A percentile compares a stretch with the other conserved stretches of the same genome.
These are phyloP conservation scores for Tetracladium maxilliforme DNA, from an alignment of 2,329 filamentous ascomycete species.

Conservation along the genomic window DNA sequence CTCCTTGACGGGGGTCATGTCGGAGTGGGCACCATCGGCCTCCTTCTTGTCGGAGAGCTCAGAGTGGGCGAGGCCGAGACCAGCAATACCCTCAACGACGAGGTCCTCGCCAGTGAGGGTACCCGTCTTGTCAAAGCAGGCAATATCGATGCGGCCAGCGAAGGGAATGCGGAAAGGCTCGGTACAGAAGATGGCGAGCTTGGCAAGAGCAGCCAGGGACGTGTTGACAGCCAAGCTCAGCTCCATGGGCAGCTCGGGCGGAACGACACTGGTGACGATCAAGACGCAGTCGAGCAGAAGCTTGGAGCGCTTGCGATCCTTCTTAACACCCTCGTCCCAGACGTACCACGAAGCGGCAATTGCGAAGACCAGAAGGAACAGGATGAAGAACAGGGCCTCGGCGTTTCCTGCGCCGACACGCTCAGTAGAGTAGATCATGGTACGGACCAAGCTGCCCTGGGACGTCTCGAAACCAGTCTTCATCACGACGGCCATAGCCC, in stretches of 20 bases:
- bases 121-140: conserved; percentile 97
- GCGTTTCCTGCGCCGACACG: conserved; percentile 97
- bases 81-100: conserved; percentile 92
- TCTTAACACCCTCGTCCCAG: conserved; percentile 89
- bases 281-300: conserved; percentile 92
- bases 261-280: conserved; percentile 94
- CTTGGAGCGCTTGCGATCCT: conserved; percentile 94
- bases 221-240: conserved; percentile 95
- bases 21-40: conserved; percentile 68
- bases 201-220: conserved; percentile 83
- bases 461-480: conserved; percentile 99
- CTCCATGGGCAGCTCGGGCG: conserved; percentile 97
- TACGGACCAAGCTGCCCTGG: conserved; percentile 91
- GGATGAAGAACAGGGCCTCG: conserved; percentile 91
- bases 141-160: conserved; percentile 86
- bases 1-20: conserved; percentile 56
- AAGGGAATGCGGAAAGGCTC: conserved; percentile 98
- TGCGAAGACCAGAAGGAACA: conserved; percentile 92
- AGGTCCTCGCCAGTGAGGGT: conserved; percentile 93
- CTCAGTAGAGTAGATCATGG: conserved; percentile 99
- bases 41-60: conserved; percentile 52
- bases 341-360: conserved; percentile 98
- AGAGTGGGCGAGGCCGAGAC: conserved; percentile 57
- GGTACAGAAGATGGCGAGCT: conserved; percentile 95
- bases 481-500: conserved; percentile 82